Evolutionary conservation across 78 protist species (phyloP), one percentile per base, ranked within the genome.

Genomic region (Tieghemostelium lacteum): DNA sequence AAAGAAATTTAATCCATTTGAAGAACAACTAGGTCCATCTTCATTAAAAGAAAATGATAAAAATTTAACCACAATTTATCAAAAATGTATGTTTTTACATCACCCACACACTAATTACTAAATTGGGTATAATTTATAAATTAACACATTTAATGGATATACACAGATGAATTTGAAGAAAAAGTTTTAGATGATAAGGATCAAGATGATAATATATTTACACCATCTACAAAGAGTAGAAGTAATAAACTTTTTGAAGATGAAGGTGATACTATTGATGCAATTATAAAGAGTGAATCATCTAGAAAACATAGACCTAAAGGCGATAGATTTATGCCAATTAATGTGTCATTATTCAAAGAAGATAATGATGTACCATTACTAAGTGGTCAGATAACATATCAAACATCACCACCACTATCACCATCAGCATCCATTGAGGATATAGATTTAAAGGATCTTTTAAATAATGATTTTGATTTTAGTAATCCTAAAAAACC

Each of bases 61-160:
- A 26, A 37, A 33, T 1, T 24, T 45, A 33, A n/a, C 75, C n/a
- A 67, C 36, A 40, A 67, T 67, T 67, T 67, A 67, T 67, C 75
- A 67, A 67, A 67, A 67, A 67, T 67, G 75, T 67, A 67, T n/a
- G n/a, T n/a, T n/a, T n/a, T n/a, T n/a, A n/a, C n/a, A n/a, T n/a
- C n/a, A n/a, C n/a, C n/a, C n/a, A n/a, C n/a, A n/a, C n/a, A n/a
- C n/a, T n/a, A n/a, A n/a, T n/a, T n/a, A n/a, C n/a, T n/a, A n/a
- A n/a, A n/a, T n/a, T n/a, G n/a, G n/a, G n/a, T n/a, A n/a, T n/a
- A n/a, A n/a, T n/a, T n/a, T n/a, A n/a, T n/a, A n/a, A n/a, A n/a
- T n/a, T n/a, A n/a, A n/a, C n/a, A n/a, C n/a, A n/a, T n/a, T n/a
- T n/a, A n/a, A 45, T 45, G 10, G 6, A 45, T 45, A 45, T 45